Percentiles rank a stretch among this genome's conserved stretches.
Conservation (phyloP, 1,284 basidiomycete genomes). For the Malassezia sp. region DNA sequence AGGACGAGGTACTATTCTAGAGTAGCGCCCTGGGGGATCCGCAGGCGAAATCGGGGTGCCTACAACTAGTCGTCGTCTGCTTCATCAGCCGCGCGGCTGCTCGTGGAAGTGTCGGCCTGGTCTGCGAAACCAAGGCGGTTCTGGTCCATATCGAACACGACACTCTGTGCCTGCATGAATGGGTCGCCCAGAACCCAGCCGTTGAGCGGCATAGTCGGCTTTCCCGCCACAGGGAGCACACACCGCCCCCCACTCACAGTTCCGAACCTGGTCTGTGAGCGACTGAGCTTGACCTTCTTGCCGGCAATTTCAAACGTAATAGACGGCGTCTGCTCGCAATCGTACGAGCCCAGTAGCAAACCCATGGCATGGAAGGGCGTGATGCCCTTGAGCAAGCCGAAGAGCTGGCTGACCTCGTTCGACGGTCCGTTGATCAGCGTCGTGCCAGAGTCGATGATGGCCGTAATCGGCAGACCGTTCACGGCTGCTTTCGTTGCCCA, state of each 20-base stretch:
- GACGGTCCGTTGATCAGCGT: conserved; percentile 48
- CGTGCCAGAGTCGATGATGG: conserved; percentile 54
- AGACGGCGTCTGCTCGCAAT: not conserved
- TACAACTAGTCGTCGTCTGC: no score
- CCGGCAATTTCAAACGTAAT: not conserved
- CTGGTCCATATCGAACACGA: conserved; percentile 47
- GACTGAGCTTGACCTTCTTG: conserved; percentile 18
- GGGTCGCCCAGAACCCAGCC: conserved; percentile 49
- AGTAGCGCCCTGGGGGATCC: no score
- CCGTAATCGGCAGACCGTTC: conserved; percentile 42
- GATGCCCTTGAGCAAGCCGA: conserved; percentile 50
- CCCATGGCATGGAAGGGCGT: conserved; percentile 12
- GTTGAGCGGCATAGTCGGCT: conserved; percentile 36
- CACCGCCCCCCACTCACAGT: conserved; percentile 26
- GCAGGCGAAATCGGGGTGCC: no score
- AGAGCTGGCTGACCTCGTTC: conserved; percentile 47
- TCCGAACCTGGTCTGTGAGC: conserved; percentile 25
- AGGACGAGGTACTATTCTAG: no score
- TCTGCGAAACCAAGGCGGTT: conserved; percentile 49
- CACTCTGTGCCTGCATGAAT: conserved; percentile 36
- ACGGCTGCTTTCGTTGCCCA: conserved; percentile 35
- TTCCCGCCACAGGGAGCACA: conserved; percentile 39
- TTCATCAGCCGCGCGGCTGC: no score
- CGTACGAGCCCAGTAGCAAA: not conserved
- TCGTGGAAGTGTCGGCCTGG: no score